Evolutionary conservation across 1,284 basidiomycete genomes (phyloP).

Genomic region (Tremellales sp.): DNA sequence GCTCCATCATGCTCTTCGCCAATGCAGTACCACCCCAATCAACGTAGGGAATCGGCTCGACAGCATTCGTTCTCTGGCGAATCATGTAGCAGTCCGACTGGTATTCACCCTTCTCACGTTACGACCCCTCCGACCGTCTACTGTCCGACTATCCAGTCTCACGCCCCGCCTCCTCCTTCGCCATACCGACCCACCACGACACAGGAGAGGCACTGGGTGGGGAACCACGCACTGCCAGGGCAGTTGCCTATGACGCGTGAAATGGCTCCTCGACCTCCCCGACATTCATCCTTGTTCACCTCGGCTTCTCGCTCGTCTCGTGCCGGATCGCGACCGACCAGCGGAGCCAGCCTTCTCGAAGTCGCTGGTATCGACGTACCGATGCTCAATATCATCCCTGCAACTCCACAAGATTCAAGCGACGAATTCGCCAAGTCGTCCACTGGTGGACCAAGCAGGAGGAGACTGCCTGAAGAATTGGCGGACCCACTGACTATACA

Average conservation of each 20-base stretch:
- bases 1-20: conserved; percentile 4
- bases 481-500: conserved; percentile 5
- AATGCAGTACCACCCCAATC: neutral
- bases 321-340: conserved; percentile 1
- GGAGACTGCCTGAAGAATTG: neutral
- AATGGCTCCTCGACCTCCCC: conserved; percentile 17
- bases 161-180: conserved; percentile 29
- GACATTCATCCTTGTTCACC: conserved; percentile 15
- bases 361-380: conserved; percentile 18
- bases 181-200: conserved; percentile 30
- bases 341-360: neutral
- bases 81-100: neutral
- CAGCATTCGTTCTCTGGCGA: neutral
- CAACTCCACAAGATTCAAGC: conserved; percentile 32
- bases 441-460: conserved; percentile 1
- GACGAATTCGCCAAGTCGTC: conserved; percentile 24
- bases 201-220: conserved; percentile 11
- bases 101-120: conserved; percentile 11
- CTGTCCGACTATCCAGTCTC: conserved; percentile 20
- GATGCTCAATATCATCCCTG: conserved; percentile 45
- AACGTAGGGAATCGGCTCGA: too few relatives aligned
- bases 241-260: conserved; percentile 14
- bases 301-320: conserved; percentile 1
- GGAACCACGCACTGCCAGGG: conserved; percentile 16
- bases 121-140: conserved; percentile 34